These are phyloP conservation scores for Rhynchospora pubera DNA, from an alignment of 176 grass and related monocot genomes.

Conservation along the genomic window DNA sequence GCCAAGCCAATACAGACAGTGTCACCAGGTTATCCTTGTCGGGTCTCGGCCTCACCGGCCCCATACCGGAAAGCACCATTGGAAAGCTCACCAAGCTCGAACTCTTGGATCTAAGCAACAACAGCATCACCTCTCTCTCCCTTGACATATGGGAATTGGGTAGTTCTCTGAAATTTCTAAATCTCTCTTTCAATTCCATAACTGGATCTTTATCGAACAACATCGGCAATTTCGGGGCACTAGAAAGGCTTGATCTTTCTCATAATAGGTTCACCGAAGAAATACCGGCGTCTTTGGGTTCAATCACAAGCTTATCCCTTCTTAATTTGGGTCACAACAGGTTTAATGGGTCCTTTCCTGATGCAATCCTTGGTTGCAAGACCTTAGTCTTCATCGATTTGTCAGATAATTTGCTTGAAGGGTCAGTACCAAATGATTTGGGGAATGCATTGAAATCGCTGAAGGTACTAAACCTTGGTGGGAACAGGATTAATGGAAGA, in stretches of 20 bases:
- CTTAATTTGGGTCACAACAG: constrained; percentile 53
- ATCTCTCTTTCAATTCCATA: constrained; percentile 73
- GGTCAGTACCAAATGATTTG: constrained; percentile 17
- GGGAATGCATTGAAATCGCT: constrained; percentile 14
- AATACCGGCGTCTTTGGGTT: constrained; percentile 48
- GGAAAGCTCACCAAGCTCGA: constrained; percentile 59
- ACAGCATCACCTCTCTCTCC: constrained; percentile 53
- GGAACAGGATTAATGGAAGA: constrained; percentile 27
- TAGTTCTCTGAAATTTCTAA: constrained; percentile 47
- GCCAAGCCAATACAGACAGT: constrained; percentile 32
- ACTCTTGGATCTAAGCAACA: constrained; percentile 62
- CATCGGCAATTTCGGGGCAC: constrained; percentile 55
- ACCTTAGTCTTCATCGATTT: constrained; percentile 53
- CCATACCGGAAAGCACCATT: constrained; percentile 67
- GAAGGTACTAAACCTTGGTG: constrained; percentile 24
- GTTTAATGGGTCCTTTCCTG: constrained; percentile 42
- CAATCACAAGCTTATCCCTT: constrained; percentile 34
- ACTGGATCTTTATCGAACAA: constrained; percentile 51
- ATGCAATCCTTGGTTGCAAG: constrained; percentile 22
- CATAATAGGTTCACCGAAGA: constrained; percentile 51
- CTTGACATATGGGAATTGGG: constrained; percentile 70
- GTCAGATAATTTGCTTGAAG: constrained; percentile 55
- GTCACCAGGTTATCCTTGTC: constrained; percentile 39
- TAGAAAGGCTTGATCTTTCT: constrained; percentile 69
- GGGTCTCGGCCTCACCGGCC: constrained; percentile 43